Evolutionary conservation across 352 stramenopile species (phyloP), one percentile per base, ranked within the genome.

Genomic region (Pythium utonaiense): DNA sequence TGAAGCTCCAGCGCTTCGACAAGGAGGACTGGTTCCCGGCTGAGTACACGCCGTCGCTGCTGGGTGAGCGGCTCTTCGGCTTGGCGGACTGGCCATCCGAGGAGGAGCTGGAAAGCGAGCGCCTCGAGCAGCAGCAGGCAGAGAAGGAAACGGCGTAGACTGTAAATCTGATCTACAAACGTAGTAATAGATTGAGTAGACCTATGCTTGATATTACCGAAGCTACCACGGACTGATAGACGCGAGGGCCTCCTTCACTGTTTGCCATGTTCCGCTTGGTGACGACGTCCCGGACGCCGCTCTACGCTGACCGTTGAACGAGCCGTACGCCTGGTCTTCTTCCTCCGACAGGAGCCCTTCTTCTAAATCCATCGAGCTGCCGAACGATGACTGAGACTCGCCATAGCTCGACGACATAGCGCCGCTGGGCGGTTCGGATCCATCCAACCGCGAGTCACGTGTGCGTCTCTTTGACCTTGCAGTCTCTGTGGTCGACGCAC

Each of bases 211-310:
- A 49, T 19, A 21, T 45, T 55, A 44, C 14, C 5, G 12, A 47
- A 3, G n/a, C 45, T 73, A 93, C 83, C 83, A 93, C 27, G 83
- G 83, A 59, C 81, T 93, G 44, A 93, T 89, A 13, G 72, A 75
- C 42, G 78, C 71, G 19, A 93, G 67, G 6, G 56, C 70, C 5
- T 85, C 80, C 53, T 83, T 88, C 5, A 79, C 53, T 7, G 71
- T 42, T 53, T 74, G 74, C 83, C 77, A 89, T 16, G 69, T 69
- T 31, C 36, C 52, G 70, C 70, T 33, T 64, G 64, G 40, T 69
- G 45, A 48, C 56, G 30, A 27, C 59, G 69, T 13, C 53, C 22
- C 1, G 57, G 9, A 5, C 33, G 17, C 10, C 41, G 34, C 51
- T n/a, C n/a, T n/a, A 36, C 41, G 21, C 13, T 51, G 44, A 14